These are phyloP conservation scores for Erigeron canadensis DNA, from an alignment of 129 eudicot species.

Conservation along the genomic window DNA sequence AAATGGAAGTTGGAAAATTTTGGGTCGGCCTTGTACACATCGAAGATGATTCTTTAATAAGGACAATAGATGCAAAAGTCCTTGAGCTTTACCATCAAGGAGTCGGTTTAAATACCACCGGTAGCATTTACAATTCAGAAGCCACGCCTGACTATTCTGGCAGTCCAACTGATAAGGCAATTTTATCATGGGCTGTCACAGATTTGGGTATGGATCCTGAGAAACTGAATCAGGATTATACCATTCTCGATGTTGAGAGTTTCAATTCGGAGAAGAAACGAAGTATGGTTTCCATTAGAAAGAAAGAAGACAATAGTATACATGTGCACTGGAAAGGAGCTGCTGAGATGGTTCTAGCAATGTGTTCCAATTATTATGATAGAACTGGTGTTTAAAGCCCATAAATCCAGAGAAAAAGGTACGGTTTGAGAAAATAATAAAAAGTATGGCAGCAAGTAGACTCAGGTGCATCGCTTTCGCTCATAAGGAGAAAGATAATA, in stretches of 20 bases:
- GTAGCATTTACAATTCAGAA: slow-evolving; percentile 50
- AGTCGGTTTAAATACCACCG: slow-evolving; percentile 74
- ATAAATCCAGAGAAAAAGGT: slow-evolving; percentile 40
- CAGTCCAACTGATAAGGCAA: slow-evolving; percentile 93
- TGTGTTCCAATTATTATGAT: slow-evolving; percentile 72
- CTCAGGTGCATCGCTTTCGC: slow-evolving; percentile 70
- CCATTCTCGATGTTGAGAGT: slow-evolving; percentile 59
- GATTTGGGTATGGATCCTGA: slow-evolving; percentile 69
- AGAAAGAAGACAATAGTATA: slow-evolving; percentile 37
- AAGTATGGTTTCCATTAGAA: slow-evolving; percentile 59
- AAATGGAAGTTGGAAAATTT: slow-evolving; percentile 74
- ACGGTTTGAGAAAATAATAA: slow-evolving; percentile 48
- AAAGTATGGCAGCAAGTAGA: slow-evolving; percentile 78
- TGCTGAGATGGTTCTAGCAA: slow-evolving; percentile 74
- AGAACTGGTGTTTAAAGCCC: no score
- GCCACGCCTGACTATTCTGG: slow-evolving; percentile 55
- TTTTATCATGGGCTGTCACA: slow-evolving; percentile 78
- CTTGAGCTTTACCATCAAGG: slow-evolving; percentile 59
- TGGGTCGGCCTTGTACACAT: slow-evolving; percentile 59
- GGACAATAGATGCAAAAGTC: slow-evolving; percentile 27
- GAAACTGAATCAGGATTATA: slow-evolving; percentile 45
- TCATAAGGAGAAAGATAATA: no score
- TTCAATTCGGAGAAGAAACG: slow-evolving; percentile 86
- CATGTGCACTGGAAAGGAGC: slow-evolving; percentile 92
- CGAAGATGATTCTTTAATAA: slow-evolving; percentile 24